Conservation (phyloP, 495 filamentous ascomycete species). For the Aspergillus olivimuriae region DNA sequence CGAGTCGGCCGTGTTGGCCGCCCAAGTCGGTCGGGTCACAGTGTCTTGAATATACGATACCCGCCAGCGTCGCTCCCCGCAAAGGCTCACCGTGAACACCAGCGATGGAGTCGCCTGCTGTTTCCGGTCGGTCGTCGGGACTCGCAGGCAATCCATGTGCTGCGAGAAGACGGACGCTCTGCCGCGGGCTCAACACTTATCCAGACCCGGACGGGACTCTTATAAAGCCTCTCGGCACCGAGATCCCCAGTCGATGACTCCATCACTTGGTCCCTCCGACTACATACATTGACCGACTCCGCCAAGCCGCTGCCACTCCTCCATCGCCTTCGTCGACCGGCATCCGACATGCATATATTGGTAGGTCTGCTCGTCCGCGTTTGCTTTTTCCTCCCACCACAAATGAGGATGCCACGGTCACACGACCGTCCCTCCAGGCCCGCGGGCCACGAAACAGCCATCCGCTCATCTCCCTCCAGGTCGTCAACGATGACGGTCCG, state of each 20-base stretch:
- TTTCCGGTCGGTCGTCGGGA: slow-evolving; percentile 13
- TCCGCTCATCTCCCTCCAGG: slow-evolving; percentile 38
- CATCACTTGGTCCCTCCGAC: not conserved
- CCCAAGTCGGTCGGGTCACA: too few relatives aligned
- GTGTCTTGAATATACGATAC: not conserved
- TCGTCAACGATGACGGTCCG: slow-evolving; percentile 92
- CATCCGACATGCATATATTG: slow-evolving; percentile 40
- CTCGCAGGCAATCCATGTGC: too few relatives aligned
- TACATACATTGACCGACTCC: not conserved
- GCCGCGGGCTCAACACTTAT: slow-evolving; percentile 4
- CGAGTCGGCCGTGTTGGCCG: too few relatives aligned
- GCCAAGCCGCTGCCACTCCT: not conserved
- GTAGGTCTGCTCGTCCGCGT: slow-evolving; percentile 21
- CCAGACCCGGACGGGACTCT: not conserved
- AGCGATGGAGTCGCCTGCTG: slow-evolving; percentile 9
- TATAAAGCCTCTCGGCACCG: not conserved
- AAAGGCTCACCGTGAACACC: slow-evolving; percentile 27
- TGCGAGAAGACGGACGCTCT: slow-evolving; percentile 7
- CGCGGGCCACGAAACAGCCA: not conserved
- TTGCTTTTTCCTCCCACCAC: not conserved
- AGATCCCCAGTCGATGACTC: too few relatives aligned
- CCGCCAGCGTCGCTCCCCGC: slow-evolving; percentile 14
- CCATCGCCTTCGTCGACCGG: slow-evolving; percentile 3
- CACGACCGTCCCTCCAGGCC: too few relatives aligned
- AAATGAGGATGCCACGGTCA: too few relatives aligned